Evolutionary conservation across 768 basidiomycete species (phyloP), one percentile per base, ranked within the genome.

Genomic region (Gyrodon lividus): DNA sequence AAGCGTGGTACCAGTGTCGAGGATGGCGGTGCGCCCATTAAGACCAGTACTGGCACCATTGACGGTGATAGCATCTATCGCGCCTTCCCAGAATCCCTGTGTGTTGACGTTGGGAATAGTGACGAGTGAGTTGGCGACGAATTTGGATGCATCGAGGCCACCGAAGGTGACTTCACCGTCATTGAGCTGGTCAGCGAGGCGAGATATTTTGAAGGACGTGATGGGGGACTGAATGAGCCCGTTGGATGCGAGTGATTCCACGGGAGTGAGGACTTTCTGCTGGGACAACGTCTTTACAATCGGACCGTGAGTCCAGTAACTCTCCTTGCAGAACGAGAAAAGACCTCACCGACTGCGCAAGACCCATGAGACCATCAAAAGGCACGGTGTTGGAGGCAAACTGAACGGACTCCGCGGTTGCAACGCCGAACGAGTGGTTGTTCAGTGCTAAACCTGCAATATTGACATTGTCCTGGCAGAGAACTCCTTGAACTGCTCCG

Each of bases 101-200:
- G 54, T 41, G 68, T 80, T 89, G 65, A 88, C 80, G 58, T 89
- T 91, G 47, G 68, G 59, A 45, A 91, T 50, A 0, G 79, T 82
- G 38, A 79, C 74, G 33, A 89, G 73, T 2, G 87, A 84, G 16
- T 60, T 52, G 6, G 75, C 49, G 57, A 84, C 77, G 65, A 90
- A 89, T 69, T 92, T 90, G 55, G 78, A 73, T 8, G 70, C 12
- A 68, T 93, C 88, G 30, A 91, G 76, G 12, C 78, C 86, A 30
- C 91, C 92, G 56, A 94, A 88, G 7, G 90, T 90, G 52, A 93
- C 78, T 70, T 90, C 78, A 45, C 91, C 91, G 58, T 91, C 86
- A 49, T 78, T 72, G 17, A 70, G 64, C 59, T 77, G 71, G 63
- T 92, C 89, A 8, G 79, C 75, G 30, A 86, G 71, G 51, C 92